phyloP scores from a whole-genome alignment of 768 basidiomycete species.

The Russula lepida region DNA sequence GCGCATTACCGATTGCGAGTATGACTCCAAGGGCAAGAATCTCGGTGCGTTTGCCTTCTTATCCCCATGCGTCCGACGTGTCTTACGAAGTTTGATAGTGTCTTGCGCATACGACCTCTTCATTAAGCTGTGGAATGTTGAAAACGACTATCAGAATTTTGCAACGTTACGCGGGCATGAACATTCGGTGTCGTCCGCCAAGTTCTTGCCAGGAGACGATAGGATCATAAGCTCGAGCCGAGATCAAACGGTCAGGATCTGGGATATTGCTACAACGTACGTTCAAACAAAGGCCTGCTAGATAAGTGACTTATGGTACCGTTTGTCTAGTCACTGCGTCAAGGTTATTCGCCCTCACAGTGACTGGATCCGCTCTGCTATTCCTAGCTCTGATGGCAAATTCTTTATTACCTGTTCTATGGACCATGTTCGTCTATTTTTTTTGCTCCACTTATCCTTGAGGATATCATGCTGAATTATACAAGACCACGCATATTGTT shows the following conservation, averaged over 20 bases:
- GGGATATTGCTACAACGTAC: conserved; percentile 48
- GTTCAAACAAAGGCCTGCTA: conserved; percentile 15
- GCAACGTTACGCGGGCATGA: conserved; percentile 52
- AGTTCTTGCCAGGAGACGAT: conserved; percentile 46
- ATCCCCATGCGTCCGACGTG: neutral
- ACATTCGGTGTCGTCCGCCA: conserved; percentile 46
- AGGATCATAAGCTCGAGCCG: conserved; percentile 46
- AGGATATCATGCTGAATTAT: neutral
- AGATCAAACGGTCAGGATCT: conserved; percentile 46
- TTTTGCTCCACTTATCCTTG: neutral
- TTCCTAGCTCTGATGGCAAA: conserved; percentile 35
- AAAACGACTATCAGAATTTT: conserved; percentile 47
- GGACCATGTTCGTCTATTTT: conserved; percentile 39
- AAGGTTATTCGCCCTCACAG: conserved; percentile 42
- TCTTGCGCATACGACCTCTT: conserved; percentile 50
- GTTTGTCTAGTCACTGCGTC: conserved; percentile 37
- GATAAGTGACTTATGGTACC: neutral
- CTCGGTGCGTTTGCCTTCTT: conserved; percentile 34
- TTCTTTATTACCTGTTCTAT: conserved; percentile 43
- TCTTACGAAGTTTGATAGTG: conserved; percentile 28
- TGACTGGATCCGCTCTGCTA: conserved; percentile 42
- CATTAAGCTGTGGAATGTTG: conserved; percentile 49
- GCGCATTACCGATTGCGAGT: conserved; percentile 49
- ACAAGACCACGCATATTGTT: conserved; percentile 45
- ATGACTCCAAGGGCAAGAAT: conserved; percentile 42